phyloP scores from a whole-genome alignment of 805 yeast species.

The Kluyveromyces starmeri region DNA sequence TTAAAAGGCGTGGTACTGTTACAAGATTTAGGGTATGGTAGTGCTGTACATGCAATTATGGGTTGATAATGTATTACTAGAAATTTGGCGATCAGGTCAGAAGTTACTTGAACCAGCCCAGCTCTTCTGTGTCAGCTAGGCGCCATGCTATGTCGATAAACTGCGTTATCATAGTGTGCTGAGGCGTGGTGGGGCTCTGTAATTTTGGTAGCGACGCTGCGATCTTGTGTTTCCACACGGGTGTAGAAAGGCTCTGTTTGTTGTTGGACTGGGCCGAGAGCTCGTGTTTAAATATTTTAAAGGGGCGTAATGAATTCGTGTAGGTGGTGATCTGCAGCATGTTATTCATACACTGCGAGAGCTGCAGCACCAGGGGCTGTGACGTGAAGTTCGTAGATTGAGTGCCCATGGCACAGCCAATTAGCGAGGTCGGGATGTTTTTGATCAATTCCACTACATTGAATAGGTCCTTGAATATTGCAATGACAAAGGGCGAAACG shows the following conservation, averaged over 20 bases:
- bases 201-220: constrained; percentile 2
- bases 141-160: constrained; percentile 24
- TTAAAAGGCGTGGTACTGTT: no score
- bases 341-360: constrained; percentile 28
- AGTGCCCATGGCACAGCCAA: constrained; percentile 21
- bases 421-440: constrained; percentile 25
- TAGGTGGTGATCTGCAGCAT: constrained; percentile 26
- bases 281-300: constrained; percentile 20
- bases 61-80: no score
- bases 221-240: constrained; percentile 4
- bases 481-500: constrained; percentile 24
- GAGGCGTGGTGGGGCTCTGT: constrained; percentile 3
- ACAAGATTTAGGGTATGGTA: no score
- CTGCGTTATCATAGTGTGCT: constrained; percentile 6
- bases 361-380: constrained; percentile 22
- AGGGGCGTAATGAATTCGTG: constrained; percentile 23
- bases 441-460: constrained; percentile 23
- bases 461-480: constrained; percentile 20
- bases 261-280: constrained; percentile 3
- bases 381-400: constrained; percentile 11
- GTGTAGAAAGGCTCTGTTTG: background rate
- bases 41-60: no score
- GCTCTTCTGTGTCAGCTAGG: constrained; percentile 23
- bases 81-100: no score
- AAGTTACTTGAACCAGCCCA: constrained; percentile 26